Evolutionary conservation across 768 basidiomycete genomes (phyloP).

Genomic region (Lactarius akahatsu): DNA sequence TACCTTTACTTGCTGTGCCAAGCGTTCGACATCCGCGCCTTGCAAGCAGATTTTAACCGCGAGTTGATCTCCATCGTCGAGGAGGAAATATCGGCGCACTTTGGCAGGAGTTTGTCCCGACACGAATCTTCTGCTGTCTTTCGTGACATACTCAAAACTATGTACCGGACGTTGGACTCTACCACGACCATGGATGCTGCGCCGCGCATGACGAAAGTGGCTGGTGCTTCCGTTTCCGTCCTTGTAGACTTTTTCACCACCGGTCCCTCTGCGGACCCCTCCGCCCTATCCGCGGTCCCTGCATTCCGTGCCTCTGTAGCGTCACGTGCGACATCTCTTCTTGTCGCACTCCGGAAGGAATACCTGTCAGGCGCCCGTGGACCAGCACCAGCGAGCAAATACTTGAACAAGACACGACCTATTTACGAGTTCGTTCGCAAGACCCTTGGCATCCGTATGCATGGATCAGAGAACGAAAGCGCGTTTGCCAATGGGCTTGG

Average conservation of each 20-base stretch:
- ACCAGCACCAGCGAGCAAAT: slow-evolving; percentile 61
- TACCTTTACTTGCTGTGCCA: slow-evolving; percentile 80
- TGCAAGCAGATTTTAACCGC: slow-evolving; percentile 63
- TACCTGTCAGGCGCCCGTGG: slow-evolving; percentile 62
- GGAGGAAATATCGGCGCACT: slow-evolving; percentile 50
- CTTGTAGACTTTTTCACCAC: slow-evolving; percentile 60
- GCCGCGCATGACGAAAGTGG: slow-evolving; percentile 70
- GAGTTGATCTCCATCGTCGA: slow-evolving; percentile 48
- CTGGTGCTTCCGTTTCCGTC: slow-evolving; percentile 56
- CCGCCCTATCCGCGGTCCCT: slow-evolving; percentile 41
- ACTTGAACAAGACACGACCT: slow-evolving; percentile 64
- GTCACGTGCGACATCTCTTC: slow-evolving; percentile 43
- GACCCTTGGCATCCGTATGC: slow-evolving; percentile 74
- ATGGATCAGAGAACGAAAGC: slow-evolving; percentile 70
- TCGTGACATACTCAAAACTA: slow-evolving; percentile 41
- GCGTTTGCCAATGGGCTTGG: slow-evolving; percentile 62
- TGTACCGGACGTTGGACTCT: slow-evolving; percentile 56
- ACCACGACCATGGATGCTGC: slow-evolving; percentile 71
- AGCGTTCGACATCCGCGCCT: slow-evolving; percentile 80
- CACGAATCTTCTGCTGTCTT: slow-evolving; percentile 38
- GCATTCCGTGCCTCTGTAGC: slow-evolving; percentile 57
- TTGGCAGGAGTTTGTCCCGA: slow-evolving; percentile 41
- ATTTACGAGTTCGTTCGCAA: slow-evolving; percentile 78
- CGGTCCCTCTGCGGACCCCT: slow-evolving; percentile 20
- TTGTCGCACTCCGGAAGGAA: slow-evolving; percentile 51